These are phyloP conservation scores for Myriosclerotinia scirpicola DNA, from an alignment of 2,329 filamentous ascomycete species.

Conservation along the genomic window DNA sequence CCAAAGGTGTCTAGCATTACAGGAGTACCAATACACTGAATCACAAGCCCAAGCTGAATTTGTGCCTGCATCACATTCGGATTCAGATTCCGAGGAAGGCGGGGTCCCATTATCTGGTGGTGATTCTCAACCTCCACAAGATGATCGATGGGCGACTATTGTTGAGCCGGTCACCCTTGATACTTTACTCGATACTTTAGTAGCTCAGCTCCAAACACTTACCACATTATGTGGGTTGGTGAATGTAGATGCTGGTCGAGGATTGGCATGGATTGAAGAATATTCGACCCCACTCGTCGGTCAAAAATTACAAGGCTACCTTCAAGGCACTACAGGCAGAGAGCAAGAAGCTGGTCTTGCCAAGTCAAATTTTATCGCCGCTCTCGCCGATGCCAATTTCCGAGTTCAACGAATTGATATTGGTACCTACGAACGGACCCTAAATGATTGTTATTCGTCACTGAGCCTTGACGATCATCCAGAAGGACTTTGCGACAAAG, in stretches of 20 bases:
- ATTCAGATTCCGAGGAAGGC: conserved; percentile 44
- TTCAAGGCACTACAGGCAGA: conserved; percentile 44
- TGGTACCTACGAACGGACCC: conserved; percentile 51
- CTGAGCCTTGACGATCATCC: conserved; percentile 33
- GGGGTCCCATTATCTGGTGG: conserved; percentile 28
- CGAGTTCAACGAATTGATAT: conserved; percentile 50
- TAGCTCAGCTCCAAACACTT: conserved; percentile 60
- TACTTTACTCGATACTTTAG: conserved; percentile 65
- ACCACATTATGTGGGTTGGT: conserved; percentile 40
- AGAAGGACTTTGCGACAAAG: conserved; percentile 53
- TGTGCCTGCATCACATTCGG: conserved; percentile 3
- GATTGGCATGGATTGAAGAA: conserved; percentile 58
- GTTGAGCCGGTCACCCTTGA: conserved; percentile 64
- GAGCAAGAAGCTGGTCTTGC: conserved; percentile 54
- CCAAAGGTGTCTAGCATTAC: conserved; percentile 54
- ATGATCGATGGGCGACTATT: conserved; percentile 52
- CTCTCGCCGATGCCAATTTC: conserved; percentile 58
- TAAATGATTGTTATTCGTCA: conserved; percentile 24
- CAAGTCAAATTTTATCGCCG: conserved; percentile 54
- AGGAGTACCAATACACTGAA: conserved; percentile 51
- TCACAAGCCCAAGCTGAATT: conserved; percentile 41
- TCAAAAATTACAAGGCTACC: conserved; percentile 54
- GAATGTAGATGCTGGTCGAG: conserved; percentile 43
- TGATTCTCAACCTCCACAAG: conserved; percentile 20
- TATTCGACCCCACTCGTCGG: conserved; percentile 53